phyloP scores from a whole-genome alignment of 2,329 filamentous ascomycete species.

The Paramyrothecium roridum region DNA sequence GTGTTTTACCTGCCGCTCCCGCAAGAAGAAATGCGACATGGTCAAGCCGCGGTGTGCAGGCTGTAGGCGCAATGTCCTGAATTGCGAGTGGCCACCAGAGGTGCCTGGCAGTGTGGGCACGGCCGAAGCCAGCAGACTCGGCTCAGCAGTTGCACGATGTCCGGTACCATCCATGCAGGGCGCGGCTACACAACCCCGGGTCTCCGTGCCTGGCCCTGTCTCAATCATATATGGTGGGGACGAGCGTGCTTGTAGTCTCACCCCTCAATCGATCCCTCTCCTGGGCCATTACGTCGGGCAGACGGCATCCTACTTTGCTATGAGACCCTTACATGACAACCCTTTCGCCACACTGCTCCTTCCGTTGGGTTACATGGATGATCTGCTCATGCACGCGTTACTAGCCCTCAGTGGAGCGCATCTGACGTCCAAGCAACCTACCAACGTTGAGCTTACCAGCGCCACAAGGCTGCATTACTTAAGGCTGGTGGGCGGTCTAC shows the following conservation, averaged over 20 bases:
- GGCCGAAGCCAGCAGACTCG: neutral
- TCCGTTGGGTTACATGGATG: conserved; percentile 3
- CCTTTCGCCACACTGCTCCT: conserved; percentile 5
- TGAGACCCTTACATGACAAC: conserved; percentile 2
- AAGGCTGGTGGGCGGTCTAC: conserved; percentile 2
- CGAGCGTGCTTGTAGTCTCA: conserved; percentile 1
- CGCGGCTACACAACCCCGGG: neutral
- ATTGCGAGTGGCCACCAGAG: conserved; percentile 8
- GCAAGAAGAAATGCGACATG: conserved; percentile 41
- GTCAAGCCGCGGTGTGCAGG: conserved; percentile 28
- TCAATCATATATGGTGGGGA: neutral
- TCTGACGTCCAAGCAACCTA: conserved; percentile 1
- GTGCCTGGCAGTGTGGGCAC: neutral
- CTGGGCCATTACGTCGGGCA: conserved; percentile 2
- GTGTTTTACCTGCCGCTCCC: conserved; percentile 33
- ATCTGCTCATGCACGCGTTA: conserved; percentile 7
- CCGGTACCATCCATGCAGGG: neutral
- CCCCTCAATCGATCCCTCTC: conserved; percentile 1
- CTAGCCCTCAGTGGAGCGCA: conserved; percentile 5
- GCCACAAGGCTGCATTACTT: conserved; percentile 4
- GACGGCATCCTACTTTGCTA: conserved; percentile 5
- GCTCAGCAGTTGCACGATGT: neutral
- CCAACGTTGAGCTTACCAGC: neutral
- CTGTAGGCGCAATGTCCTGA: conserved; percentile 22
- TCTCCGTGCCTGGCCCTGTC: neutral